phyloP scores from a whole-genome alignment of 345 rosid genomes.

The Carallia pectinifolia region DNA sequence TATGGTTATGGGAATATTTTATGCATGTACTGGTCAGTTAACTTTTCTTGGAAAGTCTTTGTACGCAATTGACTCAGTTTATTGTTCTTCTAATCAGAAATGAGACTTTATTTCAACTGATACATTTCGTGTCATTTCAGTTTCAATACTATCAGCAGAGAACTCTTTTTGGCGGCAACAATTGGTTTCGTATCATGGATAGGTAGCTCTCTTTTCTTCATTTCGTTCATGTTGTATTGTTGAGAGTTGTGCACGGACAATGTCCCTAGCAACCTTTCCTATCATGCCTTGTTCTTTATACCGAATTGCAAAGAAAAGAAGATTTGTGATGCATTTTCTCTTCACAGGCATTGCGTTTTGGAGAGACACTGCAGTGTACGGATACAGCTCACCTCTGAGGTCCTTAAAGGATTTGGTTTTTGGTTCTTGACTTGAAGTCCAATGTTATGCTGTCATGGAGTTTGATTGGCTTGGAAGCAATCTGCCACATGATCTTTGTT shows the following conservation, averaged over 20 bases:
- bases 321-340: constrained; percentile 5
- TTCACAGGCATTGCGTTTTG: constrained; percentile 64
- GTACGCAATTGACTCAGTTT: background rate
- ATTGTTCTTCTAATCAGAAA: background rate
- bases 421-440: constrained; percentile 38
- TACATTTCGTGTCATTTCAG: constrained; percentile 32
- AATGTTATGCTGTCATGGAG: background rate
- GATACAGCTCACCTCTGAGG: constrained; percentile 59
- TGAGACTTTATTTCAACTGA: constrained; percentile 1
- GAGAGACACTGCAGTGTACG: constrained; percentile 64
- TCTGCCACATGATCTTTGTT: background rate
- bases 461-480: constrained; percentile 4
- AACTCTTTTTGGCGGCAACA: constrained; percentile 70
- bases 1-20: constrained; percentile 83
- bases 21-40: constrained; percentile 69
- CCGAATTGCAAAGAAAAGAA: background rate
- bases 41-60: background rate
- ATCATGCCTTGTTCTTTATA: background rate
- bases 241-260: background rate
- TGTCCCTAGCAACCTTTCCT: background rate
- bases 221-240: background rate
- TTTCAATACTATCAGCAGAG: constrained; percentile 54
- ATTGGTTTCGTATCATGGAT: constrained; percentile 70
- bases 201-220: constrained; percentile 41
- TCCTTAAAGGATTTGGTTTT: constrained; percentile 64